These are phyloP conservation scores for Nakazawaea ernobii DNA, from an alignment of 805 yeast genomes.

Conservation along the genomic window DNA sequence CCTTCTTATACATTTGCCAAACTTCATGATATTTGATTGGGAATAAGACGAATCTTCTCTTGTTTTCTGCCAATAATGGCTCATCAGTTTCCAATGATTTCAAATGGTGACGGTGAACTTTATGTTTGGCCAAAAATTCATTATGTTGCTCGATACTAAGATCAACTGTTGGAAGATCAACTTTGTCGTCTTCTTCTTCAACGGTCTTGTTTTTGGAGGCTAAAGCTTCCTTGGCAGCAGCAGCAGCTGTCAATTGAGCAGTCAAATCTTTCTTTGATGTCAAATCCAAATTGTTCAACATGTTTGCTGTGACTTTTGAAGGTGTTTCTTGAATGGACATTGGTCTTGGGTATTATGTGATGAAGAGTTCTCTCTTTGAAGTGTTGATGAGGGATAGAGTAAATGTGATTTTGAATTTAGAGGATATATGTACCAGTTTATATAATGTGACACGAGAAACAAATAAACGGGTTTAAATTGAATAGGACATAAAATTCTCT, in stretches of 20 bases:
- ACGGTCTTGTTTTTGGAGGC: constrained; percentile 19
- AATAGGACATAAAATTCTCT: background rate
- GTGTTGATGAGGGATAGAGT: background rate
- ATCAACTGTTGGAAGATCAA: constrained; percentile 14
- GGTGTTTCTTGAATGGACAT: constrained; percentile 67
- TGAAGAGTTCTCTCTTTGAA: background rate
- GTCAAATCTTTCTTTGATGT: constrained; percentile 35
- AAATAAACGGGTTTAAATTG: background rate
- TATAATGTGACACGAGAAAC: background rate
- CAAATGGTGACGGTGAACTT: constrained; percentile 65
- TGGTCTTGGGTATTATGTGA: background rate
- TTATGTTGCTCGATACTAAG: constrained; percentile 33
- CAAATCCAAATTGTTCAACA: constrained; percentile 47
- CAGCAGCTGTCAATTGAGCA: constrained; percentile 33
- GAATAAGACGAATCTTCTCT: constrained; percentile 84
- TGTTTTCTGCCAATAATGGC: constrained; percentile 82
- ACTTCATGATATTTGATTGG: constrained; percentile 96
- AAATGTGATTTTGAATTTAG: background rate
- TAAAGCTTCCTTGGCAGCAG: constrained; percentile 28
- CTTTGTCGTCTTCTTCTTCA: constrained; percentile 14
- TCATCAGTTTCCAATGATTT: constrained; percentile 79
- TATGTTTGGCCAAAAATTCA: constrained; percentile 54
- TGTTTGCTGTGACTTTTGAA: constrained; percentile 57
- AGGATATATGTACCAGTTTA: background rate
- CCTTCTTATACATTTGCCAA: constrained; percentile 98